Evolutionary conservation across 257 asterid genomes (phyloP).

Genomic region (Gentiana dahurica): DNA sequence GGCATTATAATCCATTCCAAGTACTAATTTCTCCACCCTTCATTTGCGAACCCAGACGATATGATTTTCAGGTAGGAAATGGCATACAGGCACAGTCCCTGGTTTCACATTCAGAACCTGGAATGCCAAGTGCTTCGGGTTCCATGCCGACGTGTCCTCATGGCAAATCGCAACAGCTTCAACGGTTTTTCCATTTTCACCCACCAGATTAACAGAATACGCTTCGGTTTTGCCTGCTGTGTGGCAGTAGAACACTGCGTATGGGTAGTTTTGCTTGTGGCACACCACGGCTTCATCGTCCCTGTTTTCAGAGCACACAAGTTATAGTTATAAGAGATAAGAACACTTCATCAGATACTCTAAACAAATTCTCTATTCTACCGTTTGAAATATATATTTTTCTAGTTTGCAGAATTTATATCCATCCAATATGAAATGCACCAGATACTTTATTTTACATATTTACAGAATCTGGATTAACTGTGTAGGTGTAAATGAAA

Average conservation of each 20-base stretch:
- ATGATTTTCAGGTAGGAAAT: constrained; percentile 71
- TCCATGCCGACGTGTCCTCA: constrained; percentile 63
- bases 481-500: no score
- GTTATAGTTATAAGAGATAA: no score
- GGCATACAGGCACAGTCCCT: constrained; percentile 63
- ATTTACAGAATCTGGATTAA: no score
- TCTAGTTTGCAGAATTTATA: no score
- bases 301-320: background rate
- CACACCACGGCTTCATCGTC: constrained; percentile 45
- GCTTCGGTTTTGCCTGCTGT: constrained; percentile 31
- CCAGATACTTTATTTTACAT: no score
- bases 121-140: constrained; percentile 75
- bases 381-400: no score
- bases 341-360: no score
- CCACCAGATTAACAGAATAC: constrained; percentile 39
- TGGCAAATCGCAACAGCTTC: constrained; percentile 68
- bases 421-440: no score
- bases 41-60: constrained; percentile 45
- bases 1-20: background rate
- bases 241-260: constrained; percentile 76
- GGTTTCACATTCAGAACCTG: constrained; percentile 76
- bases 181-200: constrained; percentile 38
- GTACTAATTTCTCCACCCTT: no score
- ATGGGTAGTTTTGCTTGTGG: constrained; percentile 47
- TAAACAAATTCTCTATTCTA: no score